Conservation (phyloP, 306 rosid species). For the Sicyos baderoa region DNA sequence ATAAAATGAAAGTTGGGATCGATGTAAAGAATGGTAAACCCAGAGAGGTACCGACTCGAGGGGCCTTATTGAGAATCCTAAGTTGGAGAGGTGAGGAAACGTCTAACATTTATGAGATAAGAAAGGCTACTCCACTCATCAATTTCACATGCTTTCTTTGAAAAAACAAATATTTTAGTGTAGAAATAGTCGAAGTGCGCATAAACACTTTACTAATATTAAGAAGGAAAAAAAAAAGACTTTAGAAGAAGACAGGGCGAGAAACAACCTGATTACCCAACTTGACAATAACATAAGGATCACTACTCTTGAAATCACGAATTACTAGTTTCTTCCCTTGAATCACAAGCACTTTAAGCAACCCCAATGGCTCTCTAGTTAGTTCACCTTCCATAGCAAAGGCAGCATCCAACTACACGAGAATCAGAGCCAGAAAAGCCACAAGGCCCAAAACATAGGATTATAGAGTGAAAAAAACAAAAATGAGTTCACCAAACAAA, state of each 20-base stretch:
- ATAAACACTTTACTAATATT: too few species aligned
- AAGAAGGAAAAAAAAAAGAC: too few species aligned
- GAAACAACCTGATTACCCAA: slow-evolving; percentile 65
- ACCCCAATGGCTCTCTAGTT: slow-evolving; percentile 48
- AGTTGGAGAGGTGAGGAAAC: too few species aligned
- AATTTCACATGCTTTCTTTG: too few species aligned
- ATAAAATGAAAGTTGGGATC: too few species aligned
- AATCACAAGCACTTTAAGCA: slow-evolving; percentile 61
- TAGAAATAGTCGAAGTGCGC: too few species aligned
- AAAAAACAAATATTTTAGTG: too few species aligned
- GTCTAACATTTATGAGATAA: too few species aligned
- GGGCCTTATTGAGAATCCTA: too few species aligned
- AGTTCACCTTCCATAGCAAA: slow-evolving; percentile 8
- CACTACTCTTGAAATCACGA: slow-evolving; percentile 94
- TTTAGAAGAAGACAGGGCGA: not conserved
- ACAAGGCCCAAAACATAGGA: not conserved
- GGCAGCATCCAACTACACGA: slow-evolving; percentile 9
- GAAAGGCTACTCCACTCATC: too few species aligned
- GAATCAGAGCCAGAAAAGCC: not conserved
- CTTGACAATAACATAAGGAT: slow-evolving; percentile 94
- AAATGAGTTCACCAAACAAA: not conserved
- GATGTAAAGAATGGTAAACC: too few species aligned
- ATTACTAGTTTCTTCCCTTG: slow-evolving; percentile 77
- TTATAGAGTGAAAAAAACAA: not conserved
- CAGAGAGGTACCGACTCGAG: too few species aligned